Evolutionary conservation across 2,329 filamentous ascomycete genomes (phyloP).

Genomic region (Aspergillus vadensis): DNA sequence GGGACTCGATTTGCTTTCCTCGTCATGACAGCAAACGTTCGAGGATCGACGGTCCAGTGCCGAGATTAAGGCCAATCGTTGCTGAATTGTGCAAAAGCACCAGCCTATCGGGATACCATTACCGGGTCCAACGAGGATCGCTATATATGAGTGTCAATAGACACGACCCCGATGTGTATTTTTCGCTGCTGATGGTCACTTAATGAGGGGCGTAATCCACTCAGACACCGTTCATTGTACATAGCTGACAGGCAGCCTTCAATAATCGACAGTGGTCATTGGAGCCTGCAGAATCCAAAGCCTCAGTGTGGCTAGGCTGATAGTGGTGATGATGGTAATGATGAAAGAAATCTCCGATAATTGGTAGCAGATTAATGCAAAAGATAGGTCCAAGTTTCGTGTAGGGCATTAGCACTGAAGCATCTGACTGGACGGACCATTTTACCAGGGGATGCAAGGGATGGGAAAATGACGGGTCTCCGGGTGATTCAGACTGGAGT

Average conservation of each 20-base stretch:
- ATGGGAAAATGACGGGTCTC: not conserved
- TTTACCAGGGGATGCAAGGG: not conserved
- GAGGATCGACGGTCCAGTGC: constrained; percentile 22
- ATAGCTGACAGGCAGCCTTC: not conserved
- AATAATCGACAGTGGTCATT: not conserved
- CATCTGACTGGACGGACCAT: constrained; percentile 4
- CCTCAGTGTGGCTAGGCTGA: constrained; percentile 5
- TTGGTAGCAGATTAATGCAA: constrained; percentile 8
- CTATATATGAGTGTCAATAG: constrained; percentile 9
- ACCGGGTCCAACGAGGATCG: constrained; percentile 5
- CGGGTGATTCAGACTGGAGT: not conserved
- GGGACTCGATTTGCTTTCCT: not conserved
- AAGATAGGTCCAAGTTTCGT: constrained; percentile 3
- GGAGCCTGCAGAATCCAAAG: constrained; percentile 1
- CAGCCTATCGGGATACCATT: constrained; percentile 1
- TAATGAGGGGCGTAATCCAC: not conserved
- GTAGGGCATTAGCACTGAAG: not conserved
- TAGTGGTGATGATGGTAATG: not conserved
- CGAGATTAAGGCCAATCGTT: constrained; percentile 15
- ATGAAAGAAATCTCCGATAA: constrained; percentile 12
- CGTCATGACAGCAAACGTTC: constrained; percentile 27
- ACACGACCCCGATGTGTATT: not conserved
- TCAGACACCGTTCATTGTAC: not conserved
- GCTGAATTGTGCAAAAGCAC: constrained; percentile 19
- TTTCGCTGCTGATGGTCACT: no score